A percentile compares a stretch with the other conserved stretches of the same genome.
Conservation (phyloP, 345 rosid species). For the Eucalyptus cladocalyx region DNA sequence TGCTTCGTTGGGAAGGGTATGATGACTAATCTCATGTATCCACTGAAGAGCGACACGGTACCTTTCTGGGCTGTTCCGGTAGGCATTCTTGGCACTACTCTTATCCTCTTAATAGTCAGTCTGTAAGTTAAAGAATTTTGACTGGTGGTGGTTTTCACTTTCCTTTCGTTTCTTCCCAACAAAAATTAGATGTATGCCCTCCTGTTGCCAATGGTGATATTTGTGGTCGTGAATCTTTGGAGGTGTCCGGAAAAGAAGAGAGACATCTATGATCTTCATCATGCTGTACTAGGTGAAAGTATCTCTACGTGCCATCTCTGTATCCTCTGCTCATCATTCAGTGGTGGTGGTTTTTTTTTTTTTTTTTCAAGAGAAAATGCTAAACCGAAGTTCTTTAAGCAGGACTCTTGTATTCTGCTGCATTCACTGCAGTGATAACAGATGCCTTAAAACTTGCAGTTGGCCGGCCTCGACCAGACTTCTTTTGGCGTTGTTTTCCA, state of each 20-base stretch:
- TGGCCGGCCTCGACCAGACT: constrained; percentile 90
- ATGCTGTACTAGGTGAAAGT: constrained; percentile 56
- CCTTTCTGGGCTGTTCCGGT: constrained; percentile 83
- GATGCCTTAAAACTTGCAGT: constrained; percentile 75
- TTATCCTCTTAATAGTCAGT: neutral
- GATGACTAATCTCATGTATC: constrained; percentile 85
- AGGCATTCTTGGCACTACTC: constrained; percentile 1
- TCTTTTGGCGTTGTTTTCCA: constrained; percentile 95
- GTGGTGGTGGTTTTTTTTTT: neutral
- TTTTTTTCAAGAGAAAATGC: neutral
- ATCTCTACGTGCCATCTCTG: neutral
- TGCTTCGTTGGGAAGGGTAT: constrained; percentile 86
- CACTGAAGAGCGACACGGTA: constrained; percentile 56
- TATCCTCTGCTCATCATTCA: neutral
- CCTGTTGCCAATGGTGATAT: constrained; percentile 55
- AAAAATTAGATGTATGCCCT: constrained; percentile 38
- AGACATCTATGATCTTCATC: constrained; percentile 89
- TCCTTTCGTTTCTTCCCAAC: neutral
- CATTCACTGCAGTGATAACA: constrained; percentile 63
- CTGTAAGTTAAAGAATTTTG: neutral
- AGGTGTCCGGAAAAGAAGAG: constrained; percentile 7
- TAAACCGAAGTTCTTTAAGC: neutral
- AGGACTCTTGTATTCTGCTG: constrained; percentile 67
- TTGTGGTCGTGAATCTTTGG: constrained; percentile 35
- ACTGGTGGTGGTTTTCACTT: neutral